Base-by-base conservation (phyloP, 1,284 basidiomycete species). In the Leccinum angustisporum region DNA sequence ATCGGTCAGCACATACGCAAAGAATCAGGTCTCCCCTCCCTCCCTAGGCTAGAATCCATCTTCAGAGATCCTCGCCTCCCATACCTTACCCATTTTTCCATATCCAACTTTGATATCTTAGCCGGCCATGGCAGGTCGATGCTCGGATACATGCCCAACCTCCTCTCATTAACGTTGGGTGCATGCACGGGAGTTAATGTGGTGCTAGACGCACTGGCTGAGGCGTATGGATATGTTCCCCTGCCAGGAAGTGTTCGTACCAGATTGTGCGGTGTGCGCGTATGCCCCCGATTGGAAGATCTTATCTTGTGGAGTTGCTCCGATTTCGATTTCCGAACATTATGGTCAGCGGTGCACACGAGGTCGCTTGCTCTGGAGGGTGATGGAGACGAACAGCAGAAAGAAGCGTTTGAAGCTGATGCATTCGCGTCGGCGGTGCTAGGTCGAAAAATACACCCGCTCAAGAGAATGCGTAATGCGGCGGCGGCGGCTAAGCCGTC, bases 241-340 rank as follows among this genome's bases (percentile, higher is more conserved):
- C 7, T 25, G 21, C 52, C 30, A 25, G 58, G 67, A 52, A 61
- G 64, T 13, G 21, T 56, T 56, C 61, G 58, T 31, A 57, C 61
- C 18, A 63, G 60, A 57, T 36, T 54, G 60, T 63, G 67, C 61
- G 68, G 67, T 63, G 75, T 72, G 66, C 76, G 72, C 74, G 77
- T 80, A 54, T 86, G 85, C 66, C 81, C 84, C 18, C 74, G 74
- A 14, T 75, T 86, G 55, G 79, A 81, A 65, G 75, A 78, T 18
- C 71, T 86, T 40, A 75, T 79, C 30, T 75, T 86, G 57, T 83
- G 79, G 79, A 75, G 75, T 56, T 86, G 83, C 69, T 61, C 70
- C 46, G 81, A 83, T 65, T 70, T 84, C 58, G 67, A 75, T 43
- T 75, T 79, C 50, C 63, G 57, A 40, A 68, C 67, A 25, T 68